Percentiles rank a stretch among this genome's conserved stretches.
Evolutionary conservation across 306 rosid species (phyloP).

Genomic region (Purshia tridentata): DNA sequence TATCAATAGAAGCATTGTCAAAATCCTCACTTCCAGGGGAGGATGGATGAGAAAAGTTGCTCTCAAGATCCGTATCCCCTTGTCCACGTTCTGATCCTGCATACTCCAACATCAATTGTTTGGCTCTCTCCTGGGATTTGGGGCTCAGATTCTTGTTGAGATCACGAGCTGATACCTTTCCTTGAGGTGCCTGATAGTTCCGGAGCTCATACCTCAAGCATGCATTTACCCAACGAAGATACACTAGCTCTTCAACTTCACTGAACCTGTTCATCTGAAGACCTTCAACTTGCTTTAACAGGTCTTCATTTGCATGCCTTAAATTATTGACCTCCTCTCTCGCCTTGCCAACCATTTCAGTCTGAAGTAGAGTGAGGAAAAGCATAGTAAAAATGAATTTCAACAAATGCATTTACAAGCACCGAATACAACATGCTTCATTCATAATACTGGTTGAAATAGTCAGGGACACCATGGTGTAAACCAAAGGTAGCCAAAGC

Average conservation of each 20-base stretch:
- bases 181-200: constrained; percentile 65
- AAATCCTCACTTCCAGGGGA: constrained; percentile 99
- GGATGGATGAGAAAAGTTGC: constrained; percentile 94
- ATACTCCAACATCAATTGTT: constrained; percentile 86
- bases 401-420: constrained; percentile 10
- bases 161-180: constrained; percentile 79
- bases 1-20: constrained; percentile 84
- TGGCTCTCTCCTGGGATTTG: constrained; percentile 83
- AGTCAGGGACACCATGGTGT: neutral
- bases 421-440: constrained; percentile 8
- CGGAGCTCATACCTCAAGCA: constrained; percentile 89
- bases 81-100: constrained; percentile 96
- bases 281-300: constrained; percentile 89
- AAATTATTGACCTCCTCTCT: constrained; percentile 61
- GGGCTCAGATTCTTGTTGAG: constrained; percentile 86
- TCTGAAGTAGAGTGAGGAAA: constrained; percentile 49
- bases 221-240: constrained; percentile 98
- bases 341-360: constrained; percentile 63
- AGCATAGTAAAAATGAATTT: constrained; percentile 14
- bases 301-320: constrained; percentile 80
- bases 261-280: constrained; percentile 86
- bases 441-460: neutral
- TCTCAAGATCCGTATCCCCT: constrained; percentile 90
- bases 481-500: constrained; percentile 2
- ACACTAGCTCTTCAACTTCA: constrained; percentile 96